Base-by-base conservation (phyloP, 257 asterid genomes). In the Solanum etuberosum region DNA sequence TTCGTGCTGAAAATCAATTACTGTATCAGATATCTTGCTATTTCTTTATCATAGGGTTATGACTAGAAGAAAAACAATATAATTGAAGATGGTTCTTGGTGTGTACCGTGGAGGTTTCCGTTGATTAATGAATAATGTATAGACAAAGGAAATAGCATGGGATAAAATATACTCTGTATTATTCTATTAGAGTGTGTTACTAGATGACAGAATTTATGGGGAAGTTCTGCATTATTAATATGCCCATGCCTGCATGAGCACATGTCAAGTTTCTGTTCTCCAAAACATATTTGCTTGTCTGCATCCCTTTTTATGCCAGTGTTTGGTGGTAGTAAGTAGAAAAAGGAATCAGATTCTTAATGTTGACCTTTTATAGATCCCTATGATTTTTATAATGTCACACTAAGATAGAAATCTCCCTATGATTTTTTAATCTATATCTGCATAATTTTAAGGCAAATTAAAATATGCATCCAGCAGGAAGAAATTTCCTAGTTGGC, bases 201-300 rank as follows among this genome's bases (percentile, higher is more conserved):
- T 87, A 92, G 87, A 84, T 70, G 93, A 90, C 95, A 91, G 90
- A 88, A 88, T 76, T 83, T 71, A 57, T 72, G 67, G 59, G 84
- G 83, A 86, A 35, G 71, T 84, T 85, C 46, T 85, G 89, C 86
- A 89, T 89, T 71, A 83, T 86, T 88, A 74, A 78, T 83, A 63
- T 85, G 89, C 90, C 85, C 91, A 88, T 54, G 32, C 90, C 86
- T 85, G 89, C 85, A 84, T 74, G 87, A 23, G 70, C 94, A 91
- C 93, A 90, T 92, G 93, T 87, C 86, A 87, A 77, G 78, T 90
- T 87, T 85, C 90, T 76, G 90, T 91, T 86, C 86, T 92, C 87
- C 83, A 83, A 76, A 74, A 77, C 83, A 67, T 89, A 86, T 87
- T 87, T 90, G 90, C 71, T 80, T 84, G 91, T 89, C 87, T 86